Evolutionary conservation across 2,329 filamentous ascomycete species (phyloP).

Genomic region (Tricladium varicosporioides): DNA sequence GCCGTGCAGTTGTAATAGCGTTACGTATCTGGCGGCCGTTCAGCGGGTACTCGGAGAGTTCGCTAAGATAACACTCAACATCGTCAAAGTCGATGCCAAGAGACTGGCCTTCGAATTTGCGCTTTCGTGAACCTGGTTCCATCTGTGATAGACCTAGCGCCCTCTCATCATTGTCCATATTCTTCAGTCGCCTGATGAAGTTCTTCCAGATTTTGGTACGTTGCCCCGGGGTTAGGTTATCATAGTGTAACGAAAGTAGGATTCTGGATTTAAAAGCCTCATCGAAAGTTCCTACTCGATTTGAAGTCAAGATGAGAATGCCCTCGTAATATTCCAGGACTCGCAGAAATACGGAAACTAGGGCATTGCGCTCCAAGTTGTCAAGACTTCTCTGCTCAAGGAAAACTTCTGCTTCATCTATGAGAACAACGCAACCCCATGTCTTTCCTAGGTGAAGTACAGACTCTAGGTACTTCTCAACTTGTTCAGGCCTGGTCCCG

Average conservation of each 20-base stretch:
- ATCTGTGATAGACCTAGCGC: not conserved
- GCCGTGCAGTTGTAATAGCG: constrained; percentile 30
- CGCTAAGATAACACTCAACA: no score
- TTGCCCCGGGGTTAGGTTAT: not conserved
- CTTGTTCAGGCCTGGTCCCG: constrained; percentile 58
- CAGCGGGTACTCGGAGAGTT: constrained; percentile 12
- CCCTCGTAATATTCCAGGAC: not conserved
- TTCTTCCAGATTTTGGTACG: constrained; percentile 12
- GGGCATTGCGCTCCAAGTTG: constrained; percentile 14
- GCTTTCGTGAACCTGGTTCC: not conserved
- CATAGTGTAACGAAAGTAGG: constrained; percentile 33
- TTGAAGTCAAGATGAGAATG: constrained; percentile 40
- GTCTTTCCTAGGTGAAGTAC: constrained; percentile 18
- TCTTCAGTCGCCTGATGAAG: no score
- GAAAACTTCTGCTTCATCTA: no score
- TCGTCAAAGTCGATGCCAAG: no score
- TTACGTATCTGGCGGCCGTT: constrained; percentile 35
- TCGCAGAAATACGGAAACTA: constrained; percentile 12
- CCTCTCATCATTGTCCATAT: no score
- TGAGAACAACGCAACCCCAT: constrained; percentile 23
- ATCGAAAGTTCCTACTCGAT: constrained; percentile 37
- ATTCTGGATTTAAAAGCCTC: constrained; percentile 37
- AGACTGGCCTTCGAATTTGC: no score
- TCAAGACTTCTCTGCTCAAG: constrained; percentile 11
- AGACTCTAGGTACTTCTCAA: constrained; percentile 47